Evolutionary conservation across 805 yeast species (phyloP).

Genomic region (Kluyveromyces starmeri): DNA sequence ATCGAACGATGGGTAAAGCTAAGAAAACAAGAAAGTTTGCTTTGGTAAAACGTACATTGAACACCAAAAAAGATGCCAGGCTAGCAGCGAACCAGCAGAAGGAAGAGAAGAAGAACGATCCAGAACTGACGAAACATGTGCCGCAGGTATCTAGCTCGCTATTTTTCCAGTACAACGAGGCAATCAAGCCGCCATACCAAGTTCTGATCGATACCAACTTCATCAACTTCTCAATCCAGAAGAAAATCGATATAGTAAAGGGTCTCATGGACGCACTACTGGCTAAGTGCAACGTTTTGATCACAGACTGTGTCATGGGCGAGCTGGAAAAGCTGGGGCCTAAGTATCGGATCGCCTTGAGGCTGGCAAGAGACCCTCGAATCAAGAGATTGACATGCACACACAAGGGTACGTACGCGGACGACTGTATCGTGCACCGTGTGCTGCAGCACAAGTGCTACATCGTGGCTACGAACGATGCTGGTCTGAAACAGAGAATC

Average conservation of each 20-base stretch:
- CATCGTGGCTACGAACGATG: constrained; percentile 97
- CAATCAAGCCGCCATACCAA: constrained; percentile 97
- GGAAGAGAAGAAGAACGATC: constrained; percentile 45
- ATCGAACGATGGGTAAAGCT: constrained; percentile 75
- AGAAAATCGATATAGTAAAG: constrained; percentile 86
- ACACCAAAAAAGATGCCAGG: constrained; percentile 58
- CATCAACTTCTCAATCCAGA: constrained; percentile 91
- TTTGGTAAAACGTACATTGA: constrained; percentile 74
- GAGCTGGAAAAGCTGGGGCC: constrained; percentile 96
- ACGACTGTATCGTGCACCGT: constrained; percentile 90
- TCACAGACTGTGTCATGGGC: constrained; percentile 97
- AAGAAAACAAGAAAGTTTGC: constrained; percentile 96
- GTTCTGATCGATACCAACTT: constrained; percentile 94
- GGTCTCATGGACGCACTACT: constrained; percentile 95
- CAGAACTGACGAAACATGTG: constrained; percentile 62
- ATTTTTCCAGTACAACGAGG: constrained; percentile 87
- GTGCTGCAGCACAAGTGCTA: constrained; percentile 95
- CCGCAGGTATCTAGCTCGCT: constrained; percentile 96
- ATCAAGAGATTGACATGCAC: constrained; percentile 79
- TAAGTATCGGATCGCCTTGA: constrained; percentile 84
- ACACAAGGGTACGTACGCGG: constrained; percentile 96
- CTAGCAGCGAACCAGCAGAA: constrained; percentile 35
- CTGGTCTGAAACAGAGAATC: constrained; percentile 85
- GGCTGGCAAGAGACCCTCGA: constrained; percentile 89
- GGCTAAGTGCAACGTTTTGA: constrained; percentile 91